Evolutionary conservation across 768 basidiomycete genomes (phyloP), one percentile per base, ranked within the genome.

Genomic region (Suillus spraguei): DNA sequence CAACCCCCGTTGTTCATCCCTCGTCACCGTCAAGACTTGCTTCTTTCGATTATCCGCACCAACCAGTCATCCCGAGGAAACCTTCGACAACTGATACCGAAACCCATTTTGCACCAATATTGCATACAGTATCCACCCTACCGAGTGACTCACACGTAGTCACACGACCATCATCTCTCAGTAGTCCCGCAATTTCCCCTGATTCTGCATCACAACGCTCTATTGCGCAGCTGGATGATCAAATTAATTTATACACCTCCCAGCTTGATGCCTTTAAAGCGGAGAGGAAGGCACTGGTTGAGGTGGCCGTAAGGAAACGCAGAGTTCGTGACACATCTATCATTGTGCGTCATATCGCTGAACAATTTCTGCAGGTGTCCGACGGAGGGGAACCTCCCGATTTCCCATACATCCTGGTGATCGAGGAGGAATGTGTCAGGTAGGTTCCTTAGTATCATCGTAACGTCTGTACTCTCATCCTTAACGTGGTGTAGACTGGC

Each of bases 351-450:
- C 17, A 11, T 16, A 20, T 17, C 20, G n/a, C 24, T 41, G 17
- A 58, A 58, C 16, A 28, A 28, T 11, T 6, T 60, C 35, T 61
- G 4, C 41, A 63, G 62, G 3, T 17, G 13, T 36, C 35, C 3
- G 4, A 63, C 13, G 60, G n/a, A 44, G 62, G 39, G n/a, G 42
- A 42, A 16, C 17, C 62, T 41, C 38, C 59, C n/a, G 35, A 38
- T 28, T 74, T 75, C 22, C 70, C 63, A 63, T 67, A 69, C n/a
- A 32, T 75, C 47, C 49, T 75, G 53, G 61, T 64, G 5, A 66
- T 77, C 4, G 76, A 80, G 65, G 69, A 67, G 3, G 79, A 79
- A 66, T 80, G 80, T 38, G 61, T 76, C 42, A 67, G 70, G 80
- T 81, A 64, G 66, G 73, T 44, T 11, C 5, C 46, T 13, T 13